These are phyloP conservation scores for Pseudocercospora macadamiae DNA, from an alignment of 2,329 filamentous ascomycete species.

Conservation along the genomic window DNA sequence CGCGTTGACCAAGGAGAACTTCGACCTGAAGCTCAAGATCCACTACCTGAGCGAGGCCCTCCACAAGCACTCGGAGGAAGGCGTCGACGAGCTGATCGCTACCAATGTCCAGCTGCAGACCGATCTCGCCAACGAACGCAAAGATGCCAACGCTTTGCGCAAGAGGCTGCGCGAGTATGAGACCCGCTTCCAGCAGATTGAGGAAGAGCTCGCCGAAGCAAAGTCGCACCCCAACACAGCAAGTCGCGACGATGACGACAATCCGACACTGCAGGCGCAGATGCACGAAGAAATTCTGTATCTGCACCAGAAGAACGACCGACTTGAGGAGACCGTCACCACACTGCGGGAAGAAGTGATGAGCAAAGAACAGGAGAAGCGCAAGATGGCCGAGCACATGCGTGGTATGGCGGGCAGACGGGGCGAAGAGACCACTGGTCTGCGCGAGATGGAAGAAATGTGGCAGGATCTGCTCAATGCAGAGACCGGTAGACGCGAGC, in stretches of 20 bases:
- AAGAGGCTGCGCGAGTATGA: conserved; percentile 84
- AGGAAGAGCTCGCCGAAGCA: conserved; percentile 55
- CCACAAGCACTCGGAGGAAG: conserved; percentile 91
- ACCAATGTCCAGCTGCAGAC: conserved; percentile 97
- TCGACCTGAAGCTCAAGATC: conserved; percentile 94
- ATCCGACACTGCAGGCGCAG: conserved; percentile 55
- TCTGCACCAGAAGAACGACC: conserved; percentile 81
- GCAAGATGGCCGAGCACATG: conserved; percentile 81
- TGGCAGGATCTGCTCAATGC: conserved; percentile 95
- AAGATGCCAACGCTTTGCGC: conserved; percentile 83
- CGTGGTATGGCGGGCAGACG: conserved; percentile 55
- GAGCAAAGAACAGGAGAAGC: conserved; percentile 79
- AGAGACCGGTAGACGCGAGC: conserved; percentile 84
- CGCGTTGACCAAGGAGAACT: conserved; percentile 94
- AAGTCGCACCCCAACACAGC: conserved; percentile 45
- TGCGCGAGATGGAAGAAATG: conserved; percentile 66
- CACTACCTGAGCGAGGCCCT: conserved; percentile 94
- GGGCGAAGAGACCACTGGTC: conserved; percentile 33
- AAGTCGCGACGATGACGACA: conserved; percentile 33
- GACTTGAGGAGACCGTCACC: conserved; percentile 82
- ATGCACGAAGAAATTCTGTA: conserved; percentile 85
- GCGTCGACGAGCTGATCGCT: conserved; percentile 95
- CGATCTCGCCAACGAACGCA: conserved; percentile 81
- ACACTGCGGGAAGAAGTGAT: conserved; percentile 77
- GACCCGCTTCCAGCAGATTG: conserved; percentile 67